phyloP scores from a whole-genome alignment of 306 rosid genomes.

The Vachellia pachyceras region DNA sequence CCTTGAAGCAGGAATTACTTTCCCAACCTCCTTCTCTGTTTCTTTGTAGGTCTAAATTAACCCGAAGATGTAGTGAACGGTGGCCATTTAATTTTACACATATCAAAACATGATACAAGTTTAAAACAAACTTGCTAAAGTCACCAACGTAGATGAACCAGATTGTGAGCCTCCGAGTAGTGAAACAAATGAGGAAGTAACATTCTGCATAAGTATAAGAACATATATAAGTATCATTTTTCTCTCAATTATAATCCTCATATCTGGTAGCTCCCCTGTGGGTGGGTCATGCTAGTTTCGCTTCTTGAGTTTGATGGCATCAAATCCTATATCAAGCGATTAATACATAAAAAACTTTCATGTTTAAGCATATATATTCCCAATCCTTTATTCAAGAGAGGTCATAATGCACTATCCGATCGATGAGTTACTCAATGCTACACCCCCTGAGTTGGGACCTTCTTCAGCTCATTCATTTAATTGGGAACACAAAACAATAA shows the following conservation, averaged over 20 bases:
- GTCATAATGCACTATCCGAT: not conserved
- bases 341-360: too few relatives aligned
- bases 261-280: too few relatives aligned
- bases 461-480: not conserved
- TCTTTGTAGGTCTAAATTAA: not conserved
- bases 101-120: too few relatives aligned
- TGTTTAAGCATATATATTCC: not conserved
- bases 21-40: not conserved
- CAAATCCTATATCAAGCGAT: too few relatives aligned
- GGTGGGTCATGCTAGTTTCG: not conserved
- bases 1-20: not conserved
- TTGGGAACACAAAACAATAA: not conserved
- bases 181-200: not conserved
- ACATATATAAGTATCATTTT: too few relatives aligned
- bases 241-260: not conserved
- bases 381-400: not conserved
- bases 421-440: not conserved
- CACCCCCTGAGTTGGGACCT: not conserved
- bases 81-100: too few relatives aligned
- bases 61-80: not conserved
- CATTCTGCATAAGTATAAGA: too few relatives aligned
- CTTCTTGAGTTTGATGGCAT: too few relatives aligned
- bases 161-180: too few relatives aligned
- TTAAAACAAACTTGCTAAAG: too few relatives aligned
- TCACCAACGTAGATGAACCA: too few relatives aligned